Percentiles rank a stretch among this genome's conserved stretches.
Evolutionary conservation across 208 protist species (phyloP).

Genomic region (Wallacemonas collosoma): DNA sequence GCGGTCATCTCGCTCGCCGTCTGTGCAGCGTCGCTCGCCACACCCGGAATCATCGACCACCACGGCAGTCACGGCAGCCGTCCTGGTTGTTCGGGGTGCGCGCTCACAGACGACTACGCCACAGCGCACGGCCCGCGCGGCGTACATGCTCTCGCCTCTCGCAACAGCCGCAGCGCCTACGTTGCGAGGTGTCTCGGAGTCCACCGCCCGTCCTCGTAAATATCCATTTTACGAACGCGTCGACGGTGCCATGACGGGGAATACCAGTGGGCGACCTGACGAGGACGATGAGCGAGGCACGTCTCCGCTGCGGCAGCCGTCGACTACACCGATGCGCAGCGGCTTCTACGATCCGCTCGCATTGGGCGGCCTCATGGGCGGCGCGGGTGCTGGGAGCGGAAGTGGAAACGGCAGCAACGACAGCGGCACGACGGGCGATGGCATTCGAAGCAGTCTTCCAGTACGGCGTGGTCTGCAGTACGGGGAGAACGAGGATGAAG

Average conservation of each 20-base stretch:
- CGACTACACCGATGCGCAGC: slow-evolving; percentile 23
- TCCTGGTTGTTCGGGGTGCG: background rate
- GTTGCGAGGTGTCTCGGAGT: background rate
- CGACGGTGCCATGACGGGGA: no score
- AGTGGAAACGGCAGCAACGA: background rate
- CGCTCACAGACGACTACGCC: slow-evolving; percentile 7
- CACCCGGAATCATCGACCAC: background rate
- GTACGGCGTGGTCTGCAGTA: background rate
- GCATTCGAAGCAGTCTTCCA: no score
- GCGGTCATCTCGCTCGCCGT: no score
- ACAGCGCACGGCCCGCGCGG: background rate
- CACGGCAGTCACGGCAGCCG: background rate
- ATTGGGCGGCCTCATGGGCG: slow-evolving; percentile 8
- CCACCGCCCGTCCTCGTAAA: background rate
- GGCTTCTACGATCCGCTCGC: slow-evolving; percentile 50
- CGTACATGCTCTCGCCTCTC: slow-evolving; percentile 8
- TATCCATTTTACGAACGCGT: background rate
- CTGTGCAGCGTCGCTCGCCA: background rate
- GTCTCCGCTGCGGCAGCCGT: background rate
- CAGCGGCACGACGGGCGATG: background rate
- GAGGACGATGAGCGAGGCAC: background rate
- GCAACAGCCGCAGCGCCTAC: background rate
- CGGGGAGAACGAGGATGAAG: background rate
- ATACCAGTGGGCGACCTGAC: background rate
- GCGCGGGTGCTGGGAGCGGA: background rate